These are phyloP conservation scores for Ganoderma resinaceum DNA, from an alignment of 1,284 basidiomycete species.

Conservation along the genomic window DNA sequence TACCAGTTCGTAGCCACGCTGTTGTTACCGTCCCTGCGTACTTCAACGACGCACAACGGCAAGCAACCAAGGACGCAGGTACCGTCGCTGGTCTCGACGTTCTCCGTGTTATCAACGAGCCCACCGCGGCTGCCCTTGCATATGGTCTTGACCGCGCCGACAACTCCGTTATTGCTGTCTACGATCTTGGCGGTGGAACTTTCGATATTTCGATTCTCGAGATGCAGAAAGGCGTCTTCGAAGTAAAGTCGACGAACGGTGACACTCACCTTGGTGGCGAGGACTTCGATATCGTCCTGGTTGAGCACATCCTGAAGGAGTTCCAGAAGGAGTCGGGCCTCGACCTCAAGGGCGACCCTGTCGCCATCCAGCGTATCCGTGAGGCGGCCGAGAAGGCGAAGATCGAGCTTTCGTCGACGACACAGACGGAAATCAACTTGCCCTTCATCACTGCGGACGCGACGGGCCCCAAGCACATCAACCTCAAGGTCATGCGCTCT, in stretches of 20 bases:
- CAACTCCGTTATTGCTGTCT: constrained; percentile 92
- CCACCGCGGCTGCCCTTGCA: constrained; percentile 96
- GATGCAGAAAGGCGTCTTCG: constrained; percentile 99
- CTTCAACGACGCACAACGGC: constrained; percentile 99
- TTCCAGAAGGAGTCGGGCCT: constrained; percentile 95
- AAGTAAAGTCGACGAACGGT: constrained; percentile 99
- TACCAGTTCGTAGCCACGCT: constrained; percentile 56
- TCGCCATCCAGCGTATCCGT: constrained; percentile 99
- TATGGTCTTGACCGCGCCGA: constrained; percentile 92
- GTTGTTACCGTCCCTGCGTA: constrained; percentile 98
- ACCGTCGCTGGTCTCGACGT: constrained; percentile 97
- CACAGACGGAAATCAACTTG: constrained; percentile 95
- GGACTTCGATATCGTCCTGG: constrained; percentile 94
- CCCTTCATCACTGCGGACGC: constrained; percentile 98
- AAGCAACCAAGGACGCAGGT: constrained; percentile 98
- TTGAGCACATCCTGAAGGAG: constrained; percentile 87
- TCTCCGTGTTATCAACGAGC: constrained; percentile 98
- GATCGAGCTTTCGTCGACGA: constrained; percentile 94
- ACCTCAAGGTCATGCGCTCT: constrained; percentile 86
- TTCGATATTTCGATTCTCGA: constrained; percentile 99
- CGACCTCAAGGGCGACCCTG: constrained; percentile 86
- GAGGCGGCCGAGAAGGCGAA: constrained; percentile 99
- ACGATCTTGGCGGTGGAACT: constrained; percentile 88
- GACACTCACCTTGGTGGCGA: constrained; percentile 99
- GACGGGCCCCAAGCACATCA: constrained; percentile 96